Evolutionary conservation across 2,329 filamentous ascomycete species (phyloP).

Genomic region (Hypomyces rosellus): DNA sequence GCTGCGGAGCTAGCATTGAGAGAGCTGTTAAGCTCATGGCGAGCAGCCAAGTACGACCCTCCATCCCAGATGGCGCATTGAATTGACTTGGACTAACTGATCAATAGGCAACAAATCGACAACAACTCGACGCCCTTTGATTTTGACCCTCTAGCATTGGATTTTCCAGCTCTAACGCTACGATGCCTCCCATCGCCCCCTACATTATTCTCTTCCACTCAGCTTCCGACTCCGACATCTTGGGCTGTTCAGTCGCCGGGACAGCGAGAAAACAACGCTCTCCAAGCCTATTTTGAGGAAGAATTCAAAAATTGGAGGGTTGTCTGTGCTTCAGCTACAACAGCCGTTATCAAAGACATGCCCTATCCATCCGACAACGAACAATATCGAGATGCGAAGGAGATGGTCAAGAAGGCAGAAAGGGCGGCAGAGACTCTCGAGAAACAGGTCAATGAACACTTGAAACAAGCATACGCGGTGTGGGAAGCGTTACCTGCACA

Average conservation of each 20-base stretch:
- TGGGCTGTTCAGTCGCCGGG: conserved; percentile 77
- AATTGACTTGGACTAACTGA: conserved; percentile 11
- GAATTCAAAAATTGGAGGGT: conserved; percentile 62
- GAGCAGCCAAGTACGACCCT: conserved; percentile 67
- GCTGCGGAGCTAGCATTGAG: conserved; percentile 80
- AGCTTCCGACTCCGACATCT: conserved; percentile 69
- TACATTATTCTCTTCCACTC: conserved; percentile 74
- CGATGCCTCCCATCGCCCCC: conserved; percentile 74
- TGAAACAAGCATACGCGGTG: conserved; percentile 68
- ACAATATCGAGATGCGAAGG: conserved; percentile 37
- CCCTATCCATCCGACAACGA: conserved; percentile 39
- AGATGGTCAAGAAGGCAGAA: conserved; percentile 43
- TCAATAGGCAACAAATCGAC: conserved; percentile 47
- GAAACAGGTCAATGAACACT: conserved; percentile 64
- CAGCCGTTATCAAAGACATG: conserved; percentile 44
- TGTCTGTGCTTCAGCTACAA: conserved; percentile 44
- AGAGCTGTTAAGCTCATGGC: conserved; percentile 74
- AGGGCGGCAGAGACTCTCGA: conserved; percentile 55
- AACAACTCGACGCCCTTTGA: conserved; percentile 57
- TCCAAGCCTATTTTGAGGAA: conserved; percentile 60
- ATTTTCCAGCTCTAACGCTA: conserved; percentile 78
- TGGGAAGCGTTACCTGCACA: conserved; percentile 62
- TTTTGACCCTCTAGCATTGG: conserved; percentile 78
- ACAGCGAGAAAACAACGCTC: conserved; percentile 64
- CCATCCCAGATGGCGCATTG: background rate